A percentile compares a stretch with the other conserved stretches of the same genome.
Conservation (phyloP, 2,329 filamentous ascomycete genomes). For the Trichoderma polysporum region DNA sequence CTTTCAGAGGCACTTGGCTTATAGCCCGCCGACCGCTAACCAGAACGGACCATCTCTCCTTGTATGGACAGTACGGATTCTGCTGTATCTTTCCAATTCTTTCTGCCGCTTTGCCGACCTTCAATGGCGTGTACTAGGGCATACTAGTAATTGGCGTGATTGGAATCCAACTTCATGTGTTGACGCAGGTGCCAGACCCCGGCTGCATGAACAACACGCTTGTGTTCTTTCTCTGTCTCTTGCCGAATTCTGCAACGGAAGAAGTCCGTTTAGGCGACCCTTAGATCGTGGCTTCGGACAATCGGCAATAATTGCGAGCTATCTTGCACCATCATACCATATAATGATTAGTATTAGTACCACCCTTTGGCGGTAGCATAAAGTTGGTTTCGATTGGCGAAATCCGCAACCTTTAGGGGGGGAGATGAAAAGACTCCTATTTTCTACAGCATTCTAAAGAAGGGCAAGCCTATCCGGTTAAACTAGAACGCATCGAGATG, state of each 20-base stretch:
- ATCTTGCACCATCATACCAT: neutral
- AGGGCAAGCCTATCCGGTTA: conserved; percentile 9
- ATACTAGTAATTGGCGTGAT: neutral
- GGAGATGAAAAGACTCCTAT: neutral
- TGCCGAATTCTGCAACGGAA: neutral
- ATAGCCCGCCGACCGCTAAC: neutral
- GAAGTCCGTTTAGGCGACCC: neutral
- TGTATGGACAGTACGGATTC: neutral
- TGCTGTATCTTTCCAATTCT: neutral
- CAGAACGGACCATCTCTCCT: neutral
- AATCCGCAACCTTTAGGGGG: neutral
- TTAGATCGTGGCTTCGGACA: neutral
- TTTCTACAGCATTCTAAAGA: neutral
- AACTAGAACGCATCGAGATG: neutral
- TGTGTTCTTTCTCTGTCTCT: neutral
- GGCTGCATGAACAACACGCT: conserved; percentile 1
- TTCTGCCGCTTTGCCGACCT: neutral
- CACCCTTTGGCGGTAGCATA: neutral
- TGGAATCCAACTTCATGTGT: neutral
- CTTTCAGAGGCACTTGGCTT: conserved; percentile 3
- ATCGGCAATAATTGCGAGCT: neutral
- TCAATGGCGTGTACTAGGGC: neutral
- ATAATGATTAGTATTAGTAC: neutral
- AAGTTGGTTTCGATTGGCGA: neutral
- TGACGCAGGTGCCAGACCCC: neutral